Evolutionary conservation across 768 basidiomycete genomes (phyloP), one percentile per base, ranked within the genome.

Genomic region (Lanmaoa rubissima): DNA sequence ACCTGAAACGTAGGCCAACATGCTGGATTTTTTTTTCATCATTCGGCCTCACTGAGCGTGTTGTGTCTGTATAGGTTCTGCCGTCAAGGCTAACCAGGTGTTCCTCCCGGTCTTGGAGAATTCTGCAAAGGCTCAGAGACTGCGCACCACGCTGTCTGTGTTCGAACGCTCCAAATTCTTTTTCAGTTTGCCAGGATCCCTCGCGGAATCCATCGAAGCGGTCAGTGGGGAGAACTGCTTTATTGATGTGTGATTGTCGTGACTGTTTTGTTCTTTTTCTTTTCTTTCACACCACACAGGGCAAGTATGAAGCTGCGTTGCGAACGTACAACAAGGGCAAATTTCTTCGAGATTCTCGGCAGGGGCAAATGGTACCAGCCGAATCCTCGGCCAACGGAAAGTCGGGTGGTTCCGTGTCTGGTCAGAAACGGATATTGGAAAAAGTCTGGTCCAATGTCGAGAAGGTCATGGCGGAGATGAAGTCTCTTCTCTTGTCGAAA

Each of bases 141-240:
- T 99, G 5, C 87, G 92, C 38, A 92, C 90, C 0, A 98, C 97
- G 0, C 83, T 98, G 7, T 89, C 92, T 35, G 92, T 98, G 19
- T 98, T 99, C 61, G 96, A 98, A 63, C 83, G 94, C 42, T 95
- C 92, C 49, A 96, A 95, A 65, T 99, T 98, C 80, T 92, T 98
- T 73, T 98, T 98, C 81, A 98, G 96, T 66, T 81, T 99, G n/a
- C 96, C 97, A 0, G 88, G 89, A 32, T 87, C 88, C 45, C 83
- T 99, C 24, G 80, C 90, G 24, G 96, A 95, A 68, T 88, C 83
- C 17, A 89, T 98, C 51, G 90, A 96, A 70, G 88, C 88, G 55
- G 94, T 95, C 67, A 63, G 86, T 75, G 1, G 13, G 24, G 26
- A 3, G 41, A 7, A 14, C 11, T 1, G 26, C 19, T 41, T 40